Conservation (phyloP, 2,329 filamentous ascomycete species). For the Fulvia fulva region DNA sequence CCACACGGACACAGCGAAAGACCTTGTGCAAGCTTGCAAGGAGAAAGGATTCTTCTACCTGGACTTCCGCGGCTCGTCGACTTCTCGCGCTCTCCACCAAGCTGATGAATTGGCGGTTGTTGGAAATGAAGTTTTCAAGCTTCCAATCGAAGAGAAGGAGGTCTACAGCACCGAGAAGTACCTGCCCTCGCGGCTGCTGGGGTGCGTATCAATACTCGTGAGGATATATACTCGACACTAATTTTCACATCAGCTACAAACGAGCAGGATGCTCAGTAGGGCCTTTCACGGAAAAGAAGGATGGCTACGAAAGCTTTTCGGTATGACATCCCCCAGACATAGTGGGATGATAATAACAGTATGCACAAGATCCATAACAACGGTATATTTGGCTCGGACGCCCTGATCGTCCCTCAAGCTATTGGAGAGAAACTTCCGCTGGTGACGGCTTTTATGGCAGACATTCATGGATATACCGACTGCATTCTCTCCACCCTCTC, state of each 20-base stretch:
- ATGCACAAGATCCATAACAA: slow-evolving; percentile 2
- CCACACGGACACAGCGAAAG: not conserved
- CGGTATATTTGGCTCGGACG: slow-evolving; percentile 1
- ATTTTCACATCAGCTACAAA: not conserved
- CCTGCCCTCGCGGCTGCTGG: not conserved
- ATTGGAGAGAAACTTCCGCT: slow-evolving; percentile 8
- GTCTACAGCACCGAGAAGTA: slow-evolving; percentile 6
- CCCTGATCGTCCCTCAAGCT: not conserved
- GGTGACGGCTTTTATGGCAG: slow-evolving; percentile 1
- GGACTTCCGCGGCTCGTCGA: slow-evolving; percentile 6
- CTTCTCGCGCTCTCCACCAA: not conserved
- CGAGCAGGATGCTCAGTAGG: slow-evolving; percentile 6
- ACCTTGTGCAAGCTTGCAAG: slow-evolving; percentile 9
- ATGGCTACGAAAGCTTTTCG: slow-evolving; percentile 13
- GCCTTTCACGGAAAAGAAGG: slow-evolving; percentile 7
- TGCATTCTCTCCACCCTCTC: slow-evolving; percentile 14
- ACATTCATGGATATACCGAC: slow-evolving; percentile 6
- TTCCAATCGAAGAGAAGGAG: slow-evolving; percentile 7
- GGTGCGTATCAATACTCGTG: not conserved
- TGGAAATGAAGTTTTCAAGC: slow-evolving; percentile 4
- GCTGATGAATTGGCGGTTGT: slow-evolving; percentile 2
- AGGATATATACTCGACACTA: too few species aligned
- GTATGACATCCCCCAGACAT: not conserved
- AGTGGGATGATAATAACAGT: not conserved
- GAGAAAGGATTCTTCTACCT: slow-evolving; percentile 16